phyloP scores from a whole-genome alignment of 208 protist genomes.

The Trypanosoma grayi region DNA sequence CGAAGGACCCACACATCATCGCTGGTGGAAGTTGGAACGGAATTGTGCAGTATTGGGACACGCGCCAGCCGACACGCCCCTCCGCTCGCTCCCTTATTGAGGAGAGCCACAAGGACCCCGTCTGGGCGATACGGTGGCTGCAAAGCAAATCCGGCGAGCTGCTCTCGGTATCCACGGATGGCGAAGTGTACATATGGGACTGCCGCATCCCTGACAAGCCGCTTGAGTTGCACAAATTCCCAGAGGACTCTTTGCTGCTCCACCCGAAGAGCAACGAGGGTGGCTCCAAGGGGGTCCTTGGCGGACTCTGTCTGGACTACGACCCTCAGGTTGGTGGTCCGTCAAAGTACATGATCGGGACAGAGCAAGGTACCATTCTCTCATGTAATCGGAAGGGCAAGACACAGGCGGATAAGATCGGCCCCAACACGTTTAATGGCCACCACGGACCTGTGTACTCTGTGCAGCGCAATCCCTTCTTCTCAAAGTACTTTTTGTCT shows the following conservation, averaged over 20 bases:
- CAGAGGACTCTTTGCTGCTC: slow-evolving; percentile 82
- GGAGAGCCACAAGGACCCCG: slow-evolving; percentile 96
- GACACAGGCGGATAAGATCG: slow-evolving; percentile 91
- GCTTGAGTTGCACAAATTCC: slow-evolving; percentile 78
- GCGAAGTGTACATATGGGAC: slow-evolving; percentile 95
- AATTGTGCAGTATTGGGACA: slow-evolving; percentile 96
- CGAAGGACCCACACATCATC: slow-evolving; percentile 94
- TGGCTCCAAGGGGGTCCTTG: slow-evolving; percentile 84
- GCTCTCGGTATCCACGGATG: slow-evolving; percentile 94
- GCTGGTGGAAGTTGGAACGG: slow-evolving; percentile 97
- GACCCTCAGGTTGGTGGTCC: slow-evolving; percentile 92
- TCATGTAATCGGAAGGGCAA: slow-evolving; percentile 95
- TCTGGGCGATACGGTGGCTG: slow-evolving; percentile 96
- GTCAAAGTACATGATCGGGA: slow-evolving; percentile 97
- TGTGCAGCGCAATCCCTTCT: slow-evolving; percentile 93
- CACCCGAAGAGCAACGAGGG: slow-evolving; percentile 90
- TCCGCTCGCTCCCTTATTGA: slow-evolving; percentile 91
- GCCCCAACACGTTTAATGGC: slow-evolving; percentile 92
- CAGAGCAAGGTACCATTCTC: slow-evolving; percentile 94
- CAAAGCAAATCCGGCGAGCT: slow-evolving; percentile 96
- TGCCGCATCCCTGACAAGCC: slow-evolving; percentile 93
- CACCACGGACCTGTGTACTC: slow-evolving; percentile 96
- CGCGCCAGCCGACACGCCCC: slow-evolving; percentile 86
- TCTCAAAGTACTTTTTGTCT: slow-evolving; percentile 96
- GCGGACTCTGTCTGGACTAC: slow-evolving; percentile 94